A percentile compares a stretch with the other conserved stretches of the same genome.
Evolutionary conservation across 208 protist species (phyloP).

Genomic region (Leishmania turanica): DNA sequence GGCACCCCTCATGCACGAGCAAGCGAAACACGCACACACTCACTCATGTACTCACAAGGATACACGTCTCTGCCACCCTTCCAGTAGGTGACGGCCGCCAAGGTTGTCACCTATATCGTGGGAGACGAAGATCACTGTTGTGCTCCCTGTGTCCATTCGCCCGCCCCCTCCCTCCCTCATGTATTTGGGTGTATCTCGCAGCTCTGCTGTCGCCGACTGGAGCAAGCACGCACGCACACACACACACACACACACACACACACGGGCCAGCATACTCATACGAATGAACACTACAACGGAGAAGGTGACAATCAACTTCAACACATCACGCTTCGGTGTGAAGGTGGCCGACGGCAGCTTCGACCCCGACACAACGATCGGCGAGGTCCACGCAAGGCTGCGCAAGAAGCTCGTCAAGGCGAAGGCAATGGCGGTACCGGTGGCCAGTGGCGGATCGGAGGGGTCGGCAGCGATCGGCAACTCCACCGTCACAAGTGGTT

Average conservation of each 20-base stretch:
- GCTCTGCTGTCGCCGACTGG: not conserved
- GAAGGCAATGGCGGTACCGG: conserved; percentile 2
- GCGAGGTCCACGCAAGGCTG: conserved; percentile 58
- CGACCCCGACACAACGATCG: conserved; percentile 57
- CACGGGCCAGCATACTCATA: not conserved
- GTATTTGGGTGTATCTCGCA: not conserved
- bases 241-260: not conserved
- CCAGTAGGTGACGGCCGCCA: not conserved
- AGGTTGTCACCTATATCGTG: not conserved
- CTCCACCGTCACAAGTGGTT: conserved; percentile 3
- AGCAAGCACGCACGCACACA: not conserved
- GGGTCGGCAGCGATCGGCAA: conserved; percentile 12
- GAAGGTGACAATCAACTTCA: conserved; percentile 66
- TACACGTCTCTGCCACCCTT: not conserved
- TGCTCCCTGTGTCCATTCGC: not conserved
- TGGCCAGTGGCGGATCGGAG: not conserved
- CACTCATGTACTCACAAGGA: not conserved
- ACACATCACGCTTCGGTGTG: conserved; percentile 46
- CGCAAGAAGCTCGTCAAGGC: conserved; percentile 61
- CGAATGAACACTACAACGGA: conserved; percentile 23
- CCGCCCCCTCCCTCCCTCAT: not conserved
- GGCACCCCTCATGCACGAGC: not conserved
- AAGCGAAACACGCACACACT: too few species aligned
- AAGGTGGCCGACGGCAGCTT: conserved; percentile 58
- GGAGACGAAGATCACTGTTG: not conserved